A percentile compares a stretch with the other conserved stretches of the same genome.
Conservation (phyloP, 2,329 filamentous ascomycete genomes). For the Dothideomycetes sp. region DNA sequence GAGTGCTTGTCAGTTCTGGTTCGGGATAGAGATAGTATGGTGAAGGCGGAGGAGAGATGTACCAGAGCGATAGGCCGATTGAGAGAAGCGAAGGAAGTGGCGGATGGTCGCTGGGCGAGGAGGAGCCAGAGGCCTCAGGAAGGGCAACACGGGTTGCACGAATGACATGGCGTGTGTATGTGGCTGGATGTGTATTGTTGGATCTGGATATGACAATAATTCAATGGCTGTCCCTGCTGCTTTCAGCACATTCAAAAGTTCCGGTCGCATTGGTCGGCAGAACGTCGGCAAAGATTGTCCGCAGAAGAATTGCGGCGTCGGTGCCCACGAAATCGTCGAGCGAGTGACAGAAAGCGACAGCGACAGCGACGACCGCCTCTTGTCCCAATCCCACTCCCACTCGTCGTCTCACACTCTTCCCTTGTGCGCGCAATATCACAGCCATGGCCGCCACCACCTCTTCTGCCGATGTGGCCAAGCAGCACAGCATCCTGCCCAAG, state of each 20-base stretch:
- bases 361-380: conserved; percentile 13
- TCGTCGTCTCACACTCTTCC: background rate
- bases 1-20: background rate
- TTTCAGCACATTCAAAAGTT: too few relatives aligned
- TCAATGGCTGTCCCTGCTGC: too few relatives aligned
- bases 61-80: conserved; percentile 22
- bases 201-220: too few relatives aligned
- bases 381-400: too few relatives aligned
- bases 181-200: too few relatives aligned
- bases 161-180: conserved; percentile 9
- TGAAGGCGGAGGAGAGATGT: conserved; percentile 19
- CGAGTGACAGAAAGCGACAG: conserved; percentile 5
- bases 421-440: conserved; percentile 14
- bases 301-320: too few relatives aligned
- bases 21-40: background rate
- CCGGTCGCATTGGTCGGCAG: too few relatives aligned
- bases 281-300: too few relatives aligned
- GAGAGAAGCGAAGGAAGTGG: conserved; percentile 34
- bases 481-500: conserved; percentile 77
- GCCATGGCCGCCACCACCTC: conserved; percentile 33
- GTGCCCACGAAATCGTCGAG: too few relatives aligned
- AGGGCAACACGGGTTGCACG: conserved; percentile 25
- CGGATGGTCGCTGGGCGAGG: conserved; percentile 29
- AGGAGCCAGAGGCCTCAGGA: conserved; percentile 32
- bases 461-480: conserved; percentile 53